phyloP scores from a whole-genome alignment of 2,329 filamentous ascomycete species.

The Ascochyta pisi region DNA sequence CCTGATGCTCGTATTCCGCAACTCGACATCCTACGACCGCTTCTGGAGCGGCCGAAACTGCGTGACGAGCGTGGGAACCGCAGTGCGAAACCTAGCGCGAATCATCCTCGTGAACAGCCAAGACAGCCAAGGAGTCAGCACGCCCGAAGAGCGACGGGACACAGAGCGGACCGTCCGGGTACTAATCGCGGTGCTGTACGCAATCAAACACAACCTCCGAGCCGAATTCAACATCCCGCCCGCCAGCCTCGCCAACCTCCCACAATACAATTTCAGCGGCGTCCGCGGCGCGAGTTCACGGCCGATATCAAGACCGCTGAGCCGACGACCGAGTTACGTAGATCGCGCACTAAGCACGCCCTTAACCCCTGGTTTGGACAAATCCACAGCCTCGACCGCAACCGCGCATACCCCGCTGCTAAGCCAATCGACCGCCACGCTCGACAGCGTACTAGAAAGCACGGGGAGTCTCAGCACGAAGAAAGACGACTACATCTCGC shows the following conservation, averaged over 20 bases:
- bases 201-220: conserved; percentile 69
- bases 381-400: not conserved
- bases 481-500: conserved; percentile 58
- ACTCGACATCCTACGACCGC: conserved; percentile 68
- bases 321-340: conserved; percentile 37
- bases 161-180: conserved; percentile 66
- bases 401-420: conserved; percentile 28
- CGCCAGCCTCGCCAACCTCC: conserved; percentile 32
- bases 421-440: conserved; percentile 25
- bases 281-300: conserved; percentile 18
- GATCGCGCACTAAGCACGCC: conserved; percentile 23
- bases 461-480: conserved; percentile 42
- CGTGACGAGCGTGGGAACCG: conserved; percentile 64
- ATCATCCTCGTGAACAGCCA: conserved; percentile 60
- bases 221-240: conserved; percentile 63
- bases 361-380: conserved; percentile 12
- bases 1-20: conserved; percentile 72
- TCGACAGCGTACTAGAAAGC: conserved; percentile 31
- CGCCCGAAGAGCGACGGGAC: conserved; percentile 57
- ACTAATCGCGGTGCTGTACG: conserved; percentile 67
- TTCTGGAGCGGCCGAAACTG: conserved; percentile 69
- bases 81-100: conserved; percentile 65
- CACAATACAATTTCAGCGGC: conserved; percentile 21
- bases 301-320: conserved; percentile 18
- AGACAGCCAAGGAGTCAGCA: conserved; percentile 29